Base-by-base conservation (phyloP, 192 early-diverging fungal genomes). In the Coemansia sp. region DNA sequence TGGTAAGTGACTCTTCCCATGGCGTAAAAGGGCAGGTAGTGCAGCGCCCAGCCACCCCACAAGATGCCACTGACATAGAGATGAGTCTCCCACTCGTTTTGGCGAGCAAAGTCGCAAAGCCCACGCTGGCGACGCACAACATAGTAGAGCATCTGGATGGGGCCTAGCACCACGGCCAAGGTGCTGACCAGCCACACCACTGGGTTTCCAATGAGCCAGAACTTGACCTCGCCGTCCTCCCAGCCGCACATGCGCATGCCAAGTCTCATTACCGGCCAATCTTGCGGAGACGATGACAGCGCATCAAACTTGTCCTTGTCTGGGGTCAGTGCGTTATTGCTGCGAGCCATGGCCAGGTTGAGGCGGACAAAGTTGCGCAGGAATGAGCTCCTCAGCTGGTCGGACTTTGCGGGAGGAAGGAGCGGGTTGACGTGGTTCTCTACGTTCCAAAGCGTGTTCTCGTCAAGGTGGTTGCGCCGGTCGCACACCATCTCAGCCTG, bases 1-100 rank as follows among this genome's bases (percentile, higher is more conserved):
- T 97, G 76, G 58, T 97, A 99, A 0, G 91, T 94, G 41, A 97
- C 94, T 33, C 97, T 90, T 31, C 95, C 96, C 94, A 99, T 98
- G 56, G 97, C 86, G 66, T 77, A 96, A 84, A 97, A 98, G 18
- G 95, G 95, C 33, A 90, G 38, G 75, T 96, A 99, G 76, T 99
- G 97, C 50, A 97, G 72, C 47, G 90, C 82, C 96, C 95, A 99
- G n/a, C 95, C 96, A 39, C 89, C 72, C 21, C 89, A 79, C 41
- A 93, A 85, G 13, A 92, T 72, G 67, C 92, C 89, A 18, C 82
- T 84, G n/a, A 83, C 86, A 59, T 86, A 91, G 16, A 82, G 62
- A 62, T 95, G 95, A 18, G 90, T 70, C 37, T 91, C 84, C 91
- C 89, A 93, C 63, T 84, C 77, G 10, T 36, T 76, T 45, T 45